Conservation (phyloP, 805 yeast species). For the Monosporozyma aerobia region DNA sequence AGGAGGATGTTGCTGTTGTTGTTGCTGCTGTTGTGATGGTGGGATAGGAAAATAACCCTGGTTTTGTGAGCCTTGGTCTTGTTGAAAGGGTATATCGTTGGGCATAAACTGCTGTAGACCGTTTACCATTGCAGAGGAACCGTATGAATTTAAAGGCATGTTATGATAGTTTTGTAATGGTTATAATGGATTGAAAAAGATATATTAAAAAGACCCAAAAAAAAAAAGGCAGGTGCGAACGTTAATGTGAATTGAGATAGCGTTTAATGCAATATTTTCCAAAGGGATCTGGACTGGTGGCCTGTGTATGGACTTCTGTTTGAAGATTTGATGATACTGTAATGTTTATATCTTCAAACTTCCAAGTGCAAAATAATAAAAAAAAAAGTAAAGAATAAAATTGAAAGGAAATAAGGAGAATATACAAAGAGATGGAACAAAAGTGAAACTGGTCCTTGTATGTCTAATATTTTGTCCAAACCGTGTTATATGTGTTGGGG, state of each 20-base stretch:
- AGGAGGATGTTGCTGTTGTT: background rate
- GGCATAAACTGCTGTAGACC: background rate
- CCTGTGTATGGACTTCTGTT: background rate
- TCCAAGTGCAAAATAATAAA: background rate
- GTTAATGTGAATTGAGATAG: background rate
- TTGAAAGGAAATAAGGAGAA: background rate
- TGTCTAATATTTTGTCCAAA: background rate
- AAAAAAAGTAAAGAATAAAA: background rate
- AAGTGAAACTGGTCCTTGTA: background rate
- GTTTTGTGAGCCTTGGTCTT: background rate
- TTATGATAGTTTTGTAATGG: background rate
- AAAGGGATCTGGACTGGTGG: background rate
- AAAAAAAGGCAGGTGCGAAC: background rate
- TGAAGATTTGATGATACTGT: background rate
- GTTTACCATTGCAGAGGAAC: background rate
- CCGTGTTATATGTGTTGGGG: background rate
- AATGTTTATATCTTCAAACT: background rate
- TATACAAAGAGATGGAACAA: background rate
- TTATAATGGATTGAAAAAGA: background rate
- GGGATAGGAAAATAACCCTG: background rate
- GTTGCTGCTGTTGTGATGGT: background rate
- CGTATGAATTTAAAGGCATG: background rate
- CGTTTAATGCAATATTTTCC: background rate
- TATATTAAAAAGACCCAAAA: background rate
- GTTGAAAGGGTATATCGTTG: background rate